phyloP scores from a whole-genome alignment of 2,329 filamentous ascomycete genomes.

The Davidsoniella eucalypti region DNA sequence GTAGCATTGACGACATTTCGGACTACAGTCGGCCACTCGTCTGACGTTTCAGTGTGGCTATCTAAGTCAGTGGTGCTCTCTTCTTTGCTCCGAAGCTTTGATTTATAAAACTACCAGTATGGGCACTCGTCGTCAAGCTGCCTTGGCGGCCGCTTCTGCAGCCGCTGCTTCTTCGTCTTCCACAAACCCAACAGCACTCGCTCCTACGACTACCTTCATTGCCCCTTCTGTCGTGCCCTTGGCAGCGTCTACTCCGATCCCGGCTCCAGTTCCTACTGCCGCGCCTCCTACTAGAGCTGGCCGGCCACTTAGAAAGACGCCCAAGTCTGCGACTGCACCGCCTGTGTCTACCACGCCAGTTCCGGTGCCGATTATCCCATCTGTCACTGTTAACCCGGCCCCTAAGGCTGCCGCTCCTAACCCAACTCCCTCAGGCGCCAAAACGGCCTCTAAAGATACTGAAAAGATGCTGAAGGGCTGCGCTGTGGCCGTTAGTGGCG shows the following conservation, averaged over 20 bases:
- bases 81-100: not conserved
- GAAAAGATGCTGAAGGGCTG: constrained; percentile 21
- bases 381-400: not conserved
- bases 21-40: too few relatives aligned
- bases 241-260: not conserved
- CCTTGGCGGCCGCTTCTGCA: not conserved
- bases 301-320: too few relatives aligned
- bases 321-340: too few relatives aligned
- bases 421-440: not conserved
- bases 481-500: constrained; percentile 42
- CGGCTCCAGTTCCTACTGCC: not conserved
- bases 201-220: not conserved
- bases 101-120: not conserved
- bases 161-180: not conserved
- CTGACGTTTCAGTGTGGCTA: too few relatives aligned
- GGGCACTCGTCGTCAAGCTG: not conserved
- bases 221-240: too few relatives aligned
- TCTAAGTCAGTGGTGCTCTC: too few relatives aligned
- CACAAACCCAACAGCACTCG: too few relatives aligned
- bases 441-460: not conserved
- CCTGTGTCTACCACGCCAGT: too few relatives aligned
- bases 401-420: too few relatives aligned
- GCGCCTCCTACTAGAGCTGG: too few relatives aligned
- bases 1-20: too few relatives aligned
- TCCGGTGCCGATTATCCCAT: not conserved